Evolutionary conservation across 2,329 filamentous ascomycete genomes (phyloP).

Genomic region (Arthrobotrys sinensis): DNA sequence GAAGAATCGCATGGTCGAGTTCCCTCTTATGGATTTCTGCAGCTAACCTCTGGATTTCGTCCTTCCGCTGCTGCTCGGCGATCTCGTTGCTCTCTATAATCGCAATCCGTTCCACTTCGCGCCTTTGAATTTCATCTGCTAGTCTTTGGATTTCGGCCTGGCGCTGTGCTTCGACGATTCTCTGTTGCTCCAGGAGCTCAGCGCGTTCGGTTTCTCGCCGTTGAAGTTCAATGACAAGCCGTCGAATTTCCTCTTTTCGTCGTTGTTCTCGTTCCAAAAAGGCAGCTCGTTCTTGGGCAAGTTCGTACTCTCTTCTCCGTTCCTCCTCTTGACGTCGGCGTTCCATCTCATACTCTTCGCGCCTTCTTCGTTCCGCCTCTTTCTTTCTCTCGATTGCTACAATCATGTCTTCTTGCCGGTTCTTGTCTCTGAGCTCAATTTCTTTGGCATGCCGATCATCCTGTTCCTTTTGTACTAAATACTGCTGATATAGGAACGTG

Average conservation of each 20-base stretch:
- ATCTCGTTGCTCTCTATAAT: conserved; percentile 54
- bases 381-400: conserved; percentile 56
- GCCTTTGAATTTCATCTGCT: conserved; percentile 51
- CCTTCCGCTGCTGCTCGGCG: conserved; percentile 54
- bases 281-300: conserved; percentile 54
- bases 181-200: conserved; percentile 46
- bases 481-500: conserved; percentile 47
- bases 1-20: conserved; percentile 53
- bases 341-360: conserved; percentile 50
- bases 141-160: conserved; percentile 45
- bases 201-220: conserved; percentile 50
- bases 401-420: conserved; percentile 51
- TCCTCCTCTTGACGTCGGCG: conserved; percentile 54
- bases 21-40: conserved; percentile 51
- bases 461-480: conserved; percentile 52
- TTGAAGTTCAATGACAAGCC: conserved; percentile 41
- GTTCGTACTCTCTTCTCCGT: conserved; percentile 47
- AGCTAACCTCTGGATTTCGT: conserved; percentile 50
- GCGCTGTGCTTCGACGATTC: conserved; percentile 35
- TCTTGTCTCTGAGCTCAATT: conserved; percentile 45
- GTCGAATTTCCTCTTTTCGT: conserved; percentile 53
- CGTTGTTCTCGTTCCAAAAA: conserved; percentile 52
- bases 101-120: conserved; percentile 43
- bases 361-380: conserved; percentile 42
- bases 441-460: conserved; percentile 49